Base-by-base conservation (phyloP, 129 eudicot species). In the Artemisia tridentata region DNA sequence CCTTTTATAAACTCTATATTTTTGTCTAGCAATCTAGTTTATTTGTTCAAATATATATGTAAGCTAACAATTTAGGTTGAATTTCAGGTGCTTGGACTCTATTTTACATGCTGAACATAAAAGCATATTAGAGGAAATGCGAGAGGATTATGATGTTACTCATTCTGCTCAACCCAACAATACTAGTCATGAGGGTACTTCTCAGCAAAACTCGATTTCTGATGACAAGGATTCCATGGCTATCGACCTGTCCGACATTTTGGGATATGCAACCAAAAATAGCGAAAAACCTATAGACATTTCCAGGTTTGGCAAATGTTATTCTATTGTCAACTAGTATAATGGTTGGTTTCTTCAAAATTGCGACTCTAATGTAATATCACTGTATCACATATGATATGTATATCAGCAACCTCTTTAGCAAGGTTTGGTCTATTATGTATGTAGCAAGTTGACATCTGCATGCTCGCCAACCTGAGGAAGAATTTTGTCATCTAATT, bases 61-160 rank as follows among this genome's bases (percentile, higher is more conserved):
- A 34, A 34, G 41, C 41, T 34, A 34, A 41, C 46, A 3, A 15
- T 38, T 64, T 18, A 63, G 7, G 12, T 72, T 52, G 17, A 64
- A 64, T 69, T 77, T 67, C 75, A 93, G 99, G 81, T 93, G 93
- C 75, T 76, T 93, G 82, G 99, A 93, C 69, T 82, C 91, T n/a
- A 90, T 93, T 56, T 85, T 93, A 74, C 97, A 90, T 75, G 99
- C 97, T 11, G 99, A 93, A 75, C 99, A 93, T 81, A 93, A 90
- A 75, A 71, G 72, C 67, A 78, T 86, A 72, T 67, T 90, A 77
- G 99, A 93, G 86, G 91, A 93, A 80, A 90, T 93, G 96, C 84
- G 99, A 76, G 80, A 74, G 10, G 92, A 93, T 74, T 87, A 81
- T 75, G 95, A 85, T 63, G 81, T 84, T 38, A 71, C 86, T 64